Evolutionary conservation across 208 protist genomes (phyloP).

Genomic region (Trichomonas tenax): DNA sequence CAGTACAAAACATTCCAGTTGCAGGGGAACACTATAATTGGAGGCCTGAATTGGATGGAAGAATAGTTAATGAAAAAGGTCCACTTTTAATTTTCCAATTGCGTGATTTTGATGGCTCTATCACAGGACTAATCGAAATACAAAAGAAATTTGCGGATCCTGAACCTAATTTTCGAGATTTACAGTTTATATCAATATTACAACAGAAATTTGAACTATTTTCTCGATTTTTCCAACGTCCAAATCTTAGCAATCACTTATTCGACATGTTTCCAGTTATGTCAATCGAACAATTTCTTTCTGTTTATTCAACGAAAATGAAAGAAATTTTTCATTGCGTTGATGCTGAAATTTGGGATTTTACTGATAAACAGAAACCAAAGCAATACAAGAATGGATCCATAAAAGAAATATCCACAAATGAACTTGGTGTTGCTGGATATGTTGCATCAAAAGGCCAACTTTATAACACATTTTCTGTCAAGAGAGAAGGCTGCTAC

Average conservation of each 20-base stretch:
- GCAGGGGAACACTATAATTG: background rate
- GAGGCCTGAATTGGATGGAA: background rate
- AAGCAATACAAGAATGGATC: background rate
- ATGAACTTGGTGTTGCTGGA: background rate
- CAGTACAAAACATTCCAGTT: background rate
- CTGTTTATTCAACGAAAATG: background rate
- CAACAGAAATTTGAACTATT: background rate
- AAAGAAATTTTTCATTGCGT: background rate
- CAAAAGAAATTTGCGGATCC: background rate
- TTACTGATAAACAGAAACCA: background rate
- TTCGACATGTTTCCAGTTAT: background rate
- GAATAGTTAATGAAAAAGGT: background rate
- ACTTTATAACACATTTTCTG: background rate
- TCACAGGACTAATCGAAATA: background rate
- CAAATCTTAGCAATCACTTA: background rate
- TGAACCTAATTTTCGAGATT: background rate
- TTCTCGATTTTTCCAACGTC: background rate
- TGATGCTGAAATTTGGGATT: background rate
- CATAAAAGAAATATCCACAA: background rate
- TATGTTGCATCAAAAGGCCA: background rate
- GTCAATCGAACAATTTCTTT: background rate
- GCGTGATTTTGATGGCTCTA: background rate
- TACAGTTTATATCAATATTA: background rate
- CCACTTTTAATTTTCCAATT: background rate
- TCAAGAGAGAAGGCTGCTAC: background rate